A percentile compares a stretch with the other conserved stretches of the same genome.
Evolutionary conservation across 2,329 filamentous ascomycete species (phyloP).

Genomic region (Thelonectria blattea): DNA sequence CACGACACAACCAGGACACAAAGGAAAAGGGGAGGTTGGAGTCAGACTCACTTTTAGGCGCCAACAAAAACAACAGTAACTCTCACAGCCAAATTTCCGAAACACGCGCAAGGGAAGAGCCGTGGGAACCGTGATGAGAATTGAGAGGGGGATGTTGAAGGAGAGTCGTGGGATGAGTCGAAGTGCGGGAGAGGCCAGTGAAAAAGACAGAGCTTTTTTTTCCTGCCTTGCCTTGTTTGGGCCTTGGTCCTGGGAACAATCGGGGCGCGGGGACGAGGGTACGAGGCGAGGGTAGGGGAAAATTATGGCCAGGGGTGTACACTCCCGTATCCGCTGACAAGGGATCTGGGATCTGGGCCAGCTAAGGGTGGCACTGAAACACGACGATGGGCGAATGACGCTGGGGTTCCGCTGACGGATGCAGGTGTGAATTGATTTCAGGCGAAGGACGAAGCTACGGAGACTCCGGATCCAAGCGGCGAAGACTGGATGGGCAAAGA

Average conservation of each 20-base stretch:
- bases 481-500: conserved; percentile 16
- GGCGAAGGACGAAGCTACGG: conserved; percentile 33
- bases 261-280: conserved; percentile 41
- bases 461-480: conserved; percentile 34
- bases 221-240: conserved; percentile 42
- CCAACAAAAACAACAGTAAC: conserved; percentile 56
- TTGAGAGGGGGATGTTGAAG: conserved; percentile 44
- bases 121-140: conserved; percentile 49
- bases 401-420: conserved; percentile 33
- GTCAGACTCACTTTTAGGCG: conserved; percentile 59
- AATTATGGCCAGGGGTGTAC: conserved; percentile 41
- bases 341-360: conserved; percentile 41
- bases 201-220: conserved; percentile 46
- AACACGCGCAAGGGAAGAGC: conserved; percentile 56
- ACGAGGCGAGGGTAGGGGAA: conserved; percentile 36
- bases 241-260: conserved; percentile 42
- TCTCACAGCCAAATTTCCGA: conserved; percentile 51
- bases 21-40: conserved; percentile 23
- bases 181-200: conserved; percentile 38
- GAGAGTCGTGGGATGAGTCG: conserved; percentile 44
- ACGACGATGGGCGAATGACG: conserved; percentile 39
- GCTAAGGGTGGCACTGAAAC: conserved; percentile 41
- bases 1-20: conserved; percentile 27
- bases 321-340: conserved; percentile 40
- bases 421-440: conserved; percentile 35